These are phyloP conservation scores for Sporothrix protearum DNA, from an alignment of 2,329 filamentous ascomycete species.

Conservation along the genomic window DNA sequence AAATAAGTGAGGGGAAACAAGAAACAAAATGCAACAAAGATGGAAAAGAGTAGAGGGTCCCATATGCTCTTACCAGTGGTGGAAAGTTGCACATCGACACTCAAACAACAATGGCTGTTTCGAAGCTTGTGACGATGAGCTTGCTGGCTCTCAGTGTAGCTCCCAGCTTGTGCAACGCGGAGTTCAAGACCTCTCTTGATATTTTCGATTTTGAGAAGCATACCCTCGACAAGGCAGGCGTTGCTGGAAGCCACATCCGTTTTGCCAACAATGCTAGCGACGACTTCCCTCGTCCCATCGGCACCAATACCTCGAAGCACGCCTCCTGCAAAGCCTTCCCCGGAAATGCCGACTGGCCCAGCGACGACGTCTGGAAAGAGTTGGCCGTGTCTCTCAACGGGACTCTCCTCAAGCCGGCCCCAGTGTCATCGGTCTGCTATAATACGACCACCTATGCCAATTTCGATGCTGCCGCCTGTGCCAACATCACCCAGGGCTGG, in stretches of 20 bases:
- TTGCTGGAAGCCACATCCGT: not conserved
- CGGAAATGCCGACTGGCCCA: slow-evolving; percentile 11
- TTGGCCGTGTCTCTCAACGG: not conserved
- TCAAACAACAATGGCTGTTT: not conserved
- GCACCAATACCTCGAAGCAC: not conserved
- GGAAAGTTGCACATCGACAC: not conserved
- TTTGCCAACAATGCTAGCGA: not conserved
- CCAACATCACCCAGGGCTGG: slow-evolving; percentile 11
- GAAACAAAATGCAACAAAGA: not conserved
- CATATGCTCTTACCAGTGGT: not conserved
- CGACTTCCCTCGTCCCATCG: not conserved
- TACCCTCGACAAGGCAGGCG: not conserved
- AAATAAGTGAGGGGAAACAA: not conserved
- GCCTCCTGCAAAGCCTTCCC: slow-evolving; percentile 19
- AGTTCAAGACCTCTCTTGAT: not conserved
- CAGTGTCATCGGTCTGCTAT: slow-evolving; percentile 19
- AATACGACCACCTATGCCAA: slow-evolving; percentile 14
- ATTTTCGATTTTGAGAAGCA: slow-evolving; percentile 18
- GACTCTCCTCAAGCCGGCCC: slow-evolving; percentile 7
- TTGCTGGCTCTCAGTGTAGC: not conserved
- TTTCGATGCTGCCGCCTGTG: slow-evolving; percentile 11
- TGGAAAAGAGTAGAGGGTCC: not conserved
- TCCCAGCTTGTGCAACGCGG: not conserved
- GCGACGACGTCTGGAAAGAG: not conserved
- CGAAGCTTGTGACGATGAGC: not conserved